These are phyloP conservation scores for Leccinum longicurvipes DNA, from an alignment of 768 basidiomycete species.

Conservation along the genomic window DNA sequence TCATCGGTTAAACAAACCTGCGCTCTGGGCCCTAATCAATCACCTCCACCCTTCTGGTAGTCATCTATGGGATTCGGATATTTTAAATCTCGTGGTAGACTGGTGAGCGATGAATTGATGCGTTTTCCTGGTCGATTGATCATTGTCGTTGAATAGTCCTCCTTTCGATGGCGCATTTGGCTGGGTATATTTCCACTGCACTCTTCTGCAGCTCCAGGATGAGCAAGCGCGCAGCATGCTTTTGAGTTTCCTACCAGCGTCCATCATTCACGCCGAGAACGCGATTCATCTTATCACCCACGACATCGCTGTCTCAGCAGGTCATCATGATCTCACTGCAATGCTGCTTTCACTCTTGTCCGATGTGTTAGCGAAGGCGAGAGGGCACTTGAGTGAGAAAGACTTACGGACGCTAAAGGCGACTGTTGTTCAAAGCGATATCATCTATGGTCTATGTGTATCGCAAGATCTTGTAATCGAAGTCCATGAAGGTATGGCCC, in stretches of 20 bases:
- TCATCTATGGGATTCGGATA: conserved; percentile 40
- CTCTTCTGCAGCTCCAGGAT: conserved; percentile 20
- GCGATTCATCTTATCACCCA: conserved; percentile 40
- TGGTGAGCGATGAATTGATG: conserved; percentile 24
- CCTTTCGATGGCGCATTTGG: conserved; percentile 35
- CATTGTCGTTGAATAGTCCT: conserved; percentile 6
- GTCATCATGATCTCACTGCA: conserved; percentile 20
- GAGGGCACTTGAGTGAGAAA: conserved; percentile 20
- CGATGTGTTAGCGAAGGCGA: conserved; percentile 33
- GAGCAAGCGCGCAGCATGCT: conserved; percentile 32
- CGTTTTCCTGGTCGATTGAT: not conserved
- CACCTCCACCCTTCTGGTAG: conserved; percentile 41
- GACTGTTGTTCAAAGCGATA: conserved; percentile 34
- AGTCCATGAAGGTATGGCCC: conserved; percentile 35
- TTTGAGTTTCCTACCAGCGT: conserved; percentile 19
- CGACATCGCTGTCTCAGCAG: conserved; percentile 22
- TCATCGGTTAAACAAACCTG: conserved; percentile 39
- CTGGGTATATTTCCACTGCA: conserved; percentile 41
- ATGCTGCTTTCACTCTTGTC: conserved; percentile 40
- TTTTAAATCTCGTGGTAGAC: conserved; percentile 10
- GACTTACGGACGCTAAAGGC: conserved; percentile 42
- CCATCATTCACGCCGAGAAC: conserved; percentile 33
- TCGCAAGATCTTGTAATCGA: conserved; percentile 20
- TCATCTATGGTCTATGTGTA: conserved; percentile 36
- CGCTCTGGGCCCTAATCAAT: conserved; percentile 42